Percentiles rank a stretch among this genome's conserved stretches.
Conservation (phyloP, 768 basidiomycete genomes). For the Ramaria sp. region DNA sequence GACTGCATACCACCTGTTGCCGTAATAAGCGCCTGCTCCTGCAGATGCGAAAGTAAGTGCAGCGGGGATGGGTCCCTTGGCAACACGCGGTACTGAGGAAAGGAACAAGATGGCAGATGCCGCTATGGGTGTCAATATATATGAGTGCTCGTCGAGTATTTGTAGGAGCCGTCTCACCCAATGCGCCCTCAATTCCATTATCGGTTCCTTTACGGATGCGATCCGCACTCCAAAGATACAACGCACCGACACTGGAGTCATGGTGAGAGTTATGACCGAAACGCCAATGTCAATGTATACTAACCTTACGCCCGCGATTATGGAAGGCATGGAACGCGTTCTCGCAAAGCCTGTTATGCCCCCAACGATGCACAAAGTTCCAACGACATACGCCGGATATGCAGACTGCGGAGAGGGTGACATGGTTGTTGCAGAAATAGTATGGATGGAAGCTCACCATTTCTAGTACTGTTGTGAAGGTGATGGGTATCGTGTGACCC, state of each 20-base stretch:
- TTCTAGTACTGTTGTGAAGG: not conserved
- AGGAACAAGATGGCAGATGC: slow-evolving; percentile 67
- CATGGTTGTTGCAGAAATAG: not conserved
- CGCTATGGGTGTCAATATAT: slow-evolving; percentile 28
- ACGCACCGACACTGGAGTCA: slow-evolving; percentile 51
- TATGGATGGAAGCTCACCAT: not conserved
- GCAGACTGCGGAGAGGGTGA: slow-evolving; percentile 43
- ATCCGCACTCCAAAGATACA: slow-evolving; percentile 74
- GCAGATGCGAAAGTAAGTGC: slow-evolving; percentile 53
- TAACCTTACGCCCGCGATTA: slow-evolving; percentile 74
- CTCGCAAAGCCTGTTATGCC: slow-evolving; percentile 63
- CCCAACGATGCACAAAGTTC: slow-evolving; percentile 64
- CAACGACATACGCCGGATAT: slow-evolving; percentile 71
- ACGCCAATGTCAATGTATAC: slow-evolving; percentile 11
- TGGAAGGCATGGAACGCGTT: slow-evolving; percentile 70
- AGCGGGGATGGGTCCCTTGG: slow-evolving; percentile 66
- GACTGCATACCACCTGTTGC: slow-evolving; percentile 11
- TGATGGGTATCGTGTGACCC: not conserved
- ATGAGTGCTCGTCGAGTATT: slow-evolving; percentile 1
- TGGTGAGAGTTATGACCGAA: not conserved
- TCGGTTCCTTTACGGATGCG: slow-evolving; percentile 60
- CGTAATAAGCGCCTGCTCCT: slow-evolving; percentile 53
- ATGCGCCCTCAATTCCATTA: slow-evolving; percentile 69
- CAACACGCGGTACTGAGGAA: slow-evolving; percentile 61
- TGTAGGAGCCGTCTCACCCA: slow-evolving; percentile 31